Base-by-base conservation (phyloP, 495 filamentous ascomycete species). In the Annulohypoxylon stygium region DNA sequence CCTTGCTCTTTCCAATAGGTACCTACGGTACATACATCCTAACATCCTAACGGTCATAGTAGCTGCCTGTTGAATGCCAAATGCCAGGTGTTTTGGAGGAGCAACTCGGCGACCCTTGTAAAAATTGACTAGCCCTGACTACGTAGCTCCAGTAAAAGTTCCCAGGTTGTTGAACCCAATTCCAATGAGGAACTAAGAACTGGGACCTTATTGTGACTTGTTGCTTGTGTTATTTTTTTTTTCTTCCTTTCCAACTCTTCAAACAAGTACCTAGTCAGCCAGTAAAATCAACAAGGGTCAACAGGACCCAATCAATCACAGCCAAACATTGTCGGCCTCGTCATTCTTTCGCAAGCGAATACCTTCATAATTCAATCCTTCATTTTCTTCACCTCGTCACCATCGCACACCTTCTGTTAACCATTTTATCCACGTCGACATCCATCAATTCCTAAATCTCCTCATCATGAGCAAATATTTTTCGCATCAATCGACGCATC, bases 271-370 rank as follows among this genome's bases (percentile, higher is more conserved):
- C 70, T 57, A 73, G 70, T 45, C 45, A 73, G 30, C 30, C 30
- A 30, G 30, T 30, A 3, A 30, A 30, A 30, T 30, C 30, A 30
- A 30, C 30, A 30, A 30, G 61, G 54, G 65, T 70, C 51, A 69
- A 67, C 65, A 69, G 20, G 71, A 62, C 58, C 75, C 77, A 79
- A 77, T 75, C 75, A 78, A 74, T 65, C 45, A 25, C 50, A 69
- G 69, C 77, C 77, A 78, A 74, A 75, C 72, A 75, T 76, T 69
- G 61, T 77, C 74, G 59, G 66, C 65, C 70, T 78, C 74, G 73
- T 80, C 71, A 76, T 78, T 78, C 72, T 72, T 76, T 74, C 71
- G 60, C 64, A 48, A 70, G 57, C 58, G 62, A 71, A 67, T 70
- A 41, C 69, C 63, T 65, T 69, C 65, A 71, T 59, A 60, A 60